Conservation (phyloP, 352 stramenopile species). For the Pythium aphanidermatum region DNA sequence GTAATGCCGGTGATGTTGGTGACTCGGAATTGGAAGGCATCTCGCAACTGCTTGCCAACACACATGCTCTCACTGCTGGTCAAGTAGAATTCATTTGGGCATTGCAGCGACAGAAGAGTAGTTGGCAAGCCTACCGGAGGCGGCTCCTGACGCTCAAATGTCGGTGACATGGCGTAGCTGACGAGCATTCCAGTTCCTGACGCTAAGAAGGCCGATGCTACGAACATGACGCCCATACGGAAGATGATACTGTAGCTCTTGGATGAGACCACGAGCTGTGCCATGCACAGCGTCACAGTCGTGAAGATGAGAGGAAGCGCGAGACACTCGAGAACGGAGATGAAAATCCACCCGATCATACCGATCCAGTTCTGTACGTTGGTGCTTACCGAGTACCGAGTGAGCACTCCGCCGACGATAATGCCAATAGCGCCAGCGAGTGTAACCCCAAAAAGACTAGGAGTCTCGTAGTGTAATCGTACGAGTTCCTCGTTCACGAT, state of each 20-base stretch:
- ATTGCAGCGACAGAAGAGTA: constrained; percentile 38
- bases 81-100: constrained; percentile 46
- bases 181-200: constrained; percentile 31
- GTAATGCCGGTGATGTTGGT: constrained; percentile 48
- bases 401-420: constrained; percentile 28
- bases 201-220: constrained; percentile 32
- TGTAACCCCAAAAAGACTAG: constrained; percentile 31
- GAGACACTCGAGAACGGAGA: constrained; percentile 39
- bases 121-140: constrained; percentile 9
- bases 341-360: constrained; percentile 27
- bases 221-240: constrained; percentile 36
- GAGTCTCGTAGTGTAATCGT: constrained; percentile 18
- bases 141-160: constrained; percentile 19
- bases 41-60: constrained; percentile 15
- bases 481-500: constrained; percentile 7
- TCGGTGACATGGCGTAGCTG: constrained; percentile 25
- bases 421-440: constrained; percentile 31
- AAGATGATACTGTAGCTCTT: constrained; percentile 44
- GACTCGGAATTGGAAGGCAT: constrained; percentile 30
- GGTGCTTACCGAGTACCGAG: constrained; percentile 17
- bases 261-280: constrained; percentile 43
- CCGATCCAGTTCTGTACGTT: constrained; percentile 37
- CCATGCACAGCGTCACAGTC: constrained; percentile 54
- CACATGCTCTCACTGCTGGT: constrained; percentile 19
- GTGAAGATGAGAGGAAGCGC: constrained; percentile 66